phyloP scores from a whole-genome alignment of 805 yeast species.

The Candida nitratophila region DNA sequence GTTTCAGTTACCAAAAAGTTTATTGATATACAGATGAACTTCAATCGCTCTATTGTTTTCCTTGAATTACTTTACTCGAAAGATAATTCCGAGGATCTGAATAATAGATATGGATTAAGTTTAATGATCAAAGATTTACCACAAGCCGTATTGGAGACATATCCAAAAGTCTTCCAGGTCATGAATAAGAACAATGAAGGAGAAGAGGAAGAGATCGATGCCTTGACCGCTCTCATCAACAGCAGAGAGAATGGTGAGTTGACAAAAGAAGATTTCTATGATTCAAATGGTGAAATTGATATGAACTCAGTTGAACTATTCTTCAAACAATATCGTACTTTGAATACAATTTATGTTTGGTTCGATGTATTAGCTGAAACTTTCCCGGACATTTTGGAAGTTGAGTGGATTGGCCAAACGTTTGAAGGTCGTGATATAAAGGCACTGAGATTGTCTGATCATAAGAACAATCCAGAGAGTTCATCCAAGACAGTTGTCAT shows the following conservation, averaged over 20 bases:
- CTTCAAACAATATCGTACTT: slow-evolving; percentile 62
- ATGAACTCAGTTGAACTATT: slow-evolving; percentile 40
- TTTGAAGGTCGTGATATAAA: slow-evolving; percentile 66
- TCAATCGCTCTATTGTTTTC: slow-evolving; percentile 16
- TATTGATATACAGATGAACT: slow-evolving; percentile 36
- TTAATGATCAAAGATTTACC: slow-evolving; percentile 51
- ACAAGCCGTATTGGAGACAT: slow-evolving; percentile 48
- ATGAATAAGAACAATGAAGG: background rate
- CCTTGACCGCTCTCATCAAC: too few species aligned
- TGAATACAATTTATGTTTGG: slow-evolving; percentile 69
- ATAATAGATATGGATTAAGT: slow-evolving; percentile 17
- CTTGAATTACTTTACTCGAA: slow-evolving; percentile 1
- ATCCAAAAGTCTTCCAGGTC: slow-evolving; percentile 25
- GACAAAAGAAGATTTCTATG: background rate
- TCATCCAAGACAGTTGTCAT: slow-evolving; percentile 57
- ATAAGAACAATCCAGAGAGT: slow-evolving; percentile 22
- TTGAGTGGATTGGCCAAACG: slow-evolving; percentile 70
- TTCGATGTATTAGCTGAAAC: slow-evolving; percentile 50
- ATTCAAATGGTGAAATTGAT: slow-evolving; percentile 2
- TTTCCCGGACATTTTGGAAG: slow-evolving; percentile 54
- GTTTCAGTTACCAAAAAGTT: slow-evolving; percentile 30
- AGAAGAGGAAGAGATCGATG: background rate
- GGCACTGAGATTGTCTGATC: slow-evolving; percentile 56
- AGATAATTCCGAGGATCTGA: background rate
- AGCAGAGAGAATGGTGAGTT: background rate